These are phyloP conservation scores for Xylariaceae sp. DNA, from an alignment of 2,329 filamentous ascomycete genomes.

Conservation along the genomic window DNA sequence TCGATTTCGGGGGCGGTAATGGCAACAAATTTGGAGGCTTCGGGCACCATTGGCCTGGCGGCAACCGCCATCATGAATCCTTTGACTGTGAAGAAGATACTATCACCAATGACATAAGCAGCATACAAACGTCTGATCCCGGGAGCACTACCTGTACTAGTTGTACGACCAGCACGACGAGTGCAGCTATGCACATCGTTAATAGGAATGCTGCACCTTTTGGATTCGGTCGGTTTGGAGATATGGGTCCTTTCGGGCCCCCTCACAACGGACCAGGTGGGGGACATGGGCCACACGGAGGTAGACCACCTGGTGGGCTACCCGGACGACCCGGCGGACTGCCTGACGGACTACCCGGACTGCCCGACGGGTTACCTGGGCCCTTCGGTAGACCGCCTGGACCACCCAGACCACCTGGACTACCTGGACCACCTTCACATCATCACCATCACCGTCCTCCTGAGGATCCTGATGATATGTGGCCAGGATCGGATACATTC, in stretches of 20 bases:
- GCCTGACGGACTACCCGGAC: too few species aligned
- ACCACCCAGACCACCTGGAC: too few species aligned
- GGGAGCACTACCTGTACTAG: too few species aligned
- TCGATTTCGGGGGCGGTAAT: background rate
- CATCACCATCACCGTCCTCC: conserved; percentile 5
- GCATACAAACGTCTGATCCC: background rate
- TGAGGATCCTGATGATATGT: too few species aligned
- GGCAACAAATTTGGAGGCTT: conserved; percentile 3
- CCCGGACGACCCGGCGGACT: too few species aligned
- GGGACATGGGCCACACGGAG: background rate
- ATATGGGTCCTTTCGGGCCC: too few species aligned
- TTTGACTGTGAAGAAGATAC: background rate
- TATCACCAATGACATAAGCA: background rate
- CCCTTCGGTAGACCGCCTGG: too few species aligned
- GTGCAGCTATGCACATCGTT: background rate
- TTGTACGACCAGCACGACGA: too few species aligned
- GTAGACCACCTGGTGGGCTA: background rate
- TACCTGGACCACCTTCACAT: background rate
- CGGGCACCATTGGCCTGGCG: conserved; percentile 1
- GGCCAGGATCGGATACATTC: too few species aligned
- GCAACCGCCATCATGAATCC: background rate
- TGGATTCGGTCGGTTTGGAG: too few species aligned
- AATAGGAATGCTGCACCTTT: background rate
- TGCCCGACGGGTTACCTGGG: too few species aligned
- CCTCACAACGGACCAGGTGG: too few species aligned